Conservation (phyloP, 768 basidiomycete species). For the Suillus lakei region DNA sequence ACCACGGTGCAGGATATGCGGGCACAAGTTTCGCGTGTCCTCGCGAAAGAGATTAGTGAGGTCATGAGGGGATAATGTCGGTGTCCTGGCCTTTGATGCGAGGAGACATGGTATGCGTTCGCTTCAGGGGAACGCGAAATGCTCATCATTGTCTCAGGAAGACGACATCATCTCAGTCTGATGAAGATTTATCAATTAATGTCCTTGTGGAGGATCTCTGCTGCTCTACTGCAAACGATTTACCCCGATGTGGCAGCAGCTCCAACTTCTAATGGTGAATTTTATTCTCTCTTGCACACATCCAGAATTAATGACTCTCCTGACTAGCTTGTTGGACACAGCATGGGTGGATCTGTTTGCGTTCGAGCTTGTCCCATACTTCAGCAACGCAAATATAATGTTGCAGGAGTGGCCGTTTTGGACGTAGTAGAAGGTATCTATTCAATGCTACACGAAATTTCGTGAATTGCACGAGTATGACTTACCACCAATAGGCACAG, state of each 20-base stretch:
- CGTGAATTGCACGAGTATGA: neutral
- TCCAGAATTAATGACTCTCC: neutral
- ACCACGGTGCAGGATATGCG: conserved; percentile 94
- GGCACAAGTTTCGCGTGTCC: conserved; percentile 87
- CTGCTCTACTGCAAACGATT: conserved; percentile 65
- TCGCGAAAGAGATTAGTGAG: conserved; percentile 78
- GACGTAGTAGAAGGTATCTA: conserved; percentile 88
- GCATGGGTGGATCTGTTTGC: conserved; percentile 94
- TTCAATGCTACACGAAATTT: neutral
- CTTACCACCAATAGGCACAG: conserved; percentile 63
- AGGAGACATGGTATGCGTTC: conserved; percentile 78
- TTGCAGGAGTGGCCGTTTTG: conserved; percentile 80
- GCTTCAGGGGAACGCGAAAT: neutral
- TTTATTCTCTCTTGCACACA: neutral
- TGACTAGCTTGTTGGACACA: conserved; percentile 85
- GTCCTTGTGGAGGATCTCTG: conserved; percentile 76
- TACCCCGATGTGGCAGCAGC: conserved; percentile 67
- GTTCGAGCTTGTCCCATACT: conserved; percentile 71
- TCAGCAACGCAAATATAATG: conserved; percentile 66
- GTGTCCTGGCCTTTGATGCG: conserved; percentile 82
- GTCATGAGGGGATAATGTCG: conserved; percentile 71
- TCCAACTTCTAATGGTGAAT: conserved; percentile 78
- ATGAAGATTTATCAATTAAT: conserved; percentile 61
- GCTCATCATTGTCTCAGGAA: conserved; percentile 20
- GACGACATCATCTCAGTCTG: conserved; percentile 27